Base-by-base conservation (phyloP, 2,329 filamentous ascomycete species). In the Pseudogymnoascus sp. region DNA sequence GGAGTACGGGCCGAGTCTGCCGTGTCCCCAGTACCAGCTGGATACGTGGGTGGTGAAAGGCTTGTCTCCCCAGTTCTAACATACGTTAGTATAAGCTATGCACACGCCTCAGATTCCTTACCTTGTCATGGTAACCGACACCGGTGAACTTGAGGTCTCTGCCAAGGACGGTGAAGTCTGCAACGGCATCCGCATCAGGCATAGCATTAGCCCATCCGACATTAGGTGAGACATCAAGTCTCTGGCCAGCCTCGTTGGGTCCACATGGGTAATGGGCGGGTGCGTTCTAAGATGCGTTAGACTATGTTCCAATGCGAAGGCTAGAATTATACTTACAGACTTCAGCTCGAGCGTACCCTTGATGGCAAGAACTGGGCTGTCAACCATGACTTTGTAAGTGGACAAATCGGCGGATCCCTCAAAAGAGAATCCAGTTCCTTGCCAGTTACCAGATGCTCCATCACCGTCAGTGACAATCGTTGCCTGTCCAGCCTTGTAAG, bases 1-100 rank as follows among this genome's bases (percentile, higher is more conserved):
- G 2, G 76, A 75, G 71, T 79, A 79, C 0, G 71, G 67, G 0
- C 77, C 78, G 0, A 79, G 62, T 21, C 70, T 71, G 3, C 70
- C 77, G 63, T 79, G 79, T n/a, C 79, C 78, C 76, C 77, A 79
- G 67, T 78, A 78, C 75, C 77, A 78, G 33, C 71, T 74, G 33
- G 65, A 62, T 7, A 76, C 67, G 15, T 67, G 71, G 4, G 69
- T 62, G 10, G 62, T 31, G 62, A 80, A 77, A 1, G 76, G 73
- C 29, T 65, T 64, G 63, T 76, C 70, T 4, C 74, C 73, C 78
- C 78, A 80, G 66, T 80, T 80, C 76, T 77, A 31, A 29, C 29
- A 7, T 35, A 13, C 26, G 10, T 53, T 33, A 38, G 23, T 56
- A 40, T 56, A 31, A 33, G 29, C 40, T 15, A 9, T 40, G 19